Conservation (phyloP, 495 filamentous ascomycete genomes). For the Annulohypoxylon maeteangense region DNA sequence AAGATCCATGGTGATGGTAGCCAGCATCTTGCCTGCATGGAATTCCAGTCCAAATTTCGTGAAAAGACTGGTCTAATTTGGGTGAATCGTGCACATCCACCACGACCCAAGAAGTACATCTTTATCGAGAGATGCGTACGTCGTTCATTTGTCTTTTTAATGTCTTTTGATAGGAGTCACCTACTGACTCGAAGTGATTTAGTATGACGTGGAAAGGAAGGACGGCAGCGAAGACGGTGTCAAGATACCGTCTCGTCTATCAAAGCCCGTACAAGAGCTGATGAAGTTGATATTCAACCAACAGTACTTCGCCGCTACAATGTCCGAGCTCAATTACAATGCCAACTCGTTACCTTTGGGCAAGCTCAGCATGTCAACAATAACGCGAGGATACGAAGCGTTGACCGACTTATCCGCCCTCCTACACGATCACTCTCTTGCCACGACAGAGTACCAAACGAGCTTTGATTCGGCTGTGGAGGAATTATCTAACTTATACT, state of each 20-base stretch:
- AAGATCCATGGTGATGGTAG: constrained; percentile 56
- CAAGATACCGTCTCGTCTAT: constrained; percentile 63
- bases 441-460: not conserved
- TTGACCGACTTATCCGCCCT: constrained; percentile 78
- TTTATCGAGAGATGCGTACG: constrained; percentile 70
- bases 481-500: constrained; percentile 76
- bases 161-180: constrained; percentile 40
- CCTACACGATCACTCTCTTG: constrained; percentile 58
- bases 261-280: constrained; percentile 68
- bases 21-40: constrained; percentile 57
- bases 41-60: constrained; percentile 81
- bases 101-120: constrained; percentile 75
- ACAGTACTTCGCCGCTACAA: constrained; percentile 69
- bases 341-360: constrained; percentile 81
- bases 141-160: not conserved
- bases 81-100: constrained; percentile 67
- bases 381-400: constrained; percentile 74
- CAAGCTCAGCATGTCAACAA: constrained; percentile 80
- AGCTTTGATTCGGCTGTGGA: constrained; percentile 58
- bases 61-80: constrained; percentile 78
- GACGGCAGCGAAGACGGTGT: constrained; percentile 47
- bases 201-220: constrained; percentile 71
- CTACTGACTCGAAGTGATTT: constrained; percentile 6
- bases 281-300: constrained; percentile 87
- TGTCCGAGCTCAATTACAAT: constrained; percentile 79